Evolutionary conservation across 2,329 filamentous ascomycete genomes (phyloP).

Genomic region (Pseudogymnoascus pannorum): DNA sequence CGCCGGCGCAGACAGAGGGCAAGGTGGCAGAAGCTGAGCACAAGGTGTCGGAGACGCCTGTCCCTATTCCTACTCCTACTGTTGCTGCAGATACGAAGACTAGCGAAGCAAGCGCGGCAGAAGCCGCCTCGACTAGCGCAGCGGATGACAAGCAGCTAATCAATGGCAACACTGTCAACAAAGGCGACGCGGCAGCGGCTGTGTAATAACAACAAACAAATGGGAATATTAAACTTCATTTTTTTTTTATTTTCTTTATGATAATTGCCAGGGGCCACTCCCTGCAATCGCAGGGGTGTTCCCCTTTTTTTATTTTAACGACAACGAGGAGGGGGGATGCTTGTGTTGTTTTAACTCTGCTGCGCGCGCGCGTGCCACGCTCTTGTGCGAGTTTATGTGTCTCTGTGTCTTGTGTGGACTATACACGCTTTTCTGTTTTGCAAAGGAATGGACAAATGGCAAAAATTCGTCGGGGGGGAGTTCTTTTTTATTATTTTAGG

Average conservation of each 20-base stretch:
- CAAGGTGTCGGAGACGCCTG: background rate
- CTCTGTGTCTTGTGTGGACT: background rate
- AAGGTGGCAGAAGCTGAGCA: background rate
- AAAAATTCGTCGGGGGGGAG: background rate
- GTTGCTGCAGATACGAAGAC: background rate
- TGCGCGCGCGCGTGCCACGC: too few species aligned
- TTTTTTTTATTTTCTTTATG: background rate
- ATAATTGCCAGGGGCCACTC: background rate
- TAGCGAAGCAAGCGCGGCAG: background rate
- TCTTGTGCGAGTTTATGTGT: background rate
- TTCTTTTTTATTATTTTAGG: background rate
- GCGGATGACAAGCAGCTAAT: background rate
- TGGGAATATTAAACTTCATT: background rate
- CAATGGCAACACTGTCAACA: background rate
- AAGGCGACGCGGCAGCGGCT: background rate
- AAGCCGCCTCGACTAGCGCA: background rate
- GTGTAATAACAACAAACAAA: conserved; percentile 1
- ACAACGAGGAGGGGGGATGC: background rate
- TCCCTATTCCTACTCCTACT: background rate
- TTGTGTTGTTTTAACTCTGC: background rate
- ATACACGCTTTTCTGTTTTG: background rate
- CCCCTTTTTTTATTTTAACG: background rate
- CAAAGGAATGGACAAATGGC: background rate
- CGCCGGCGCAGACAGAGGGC: background rate
- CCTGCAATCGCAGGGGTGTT: too few species aligned